Conservation (phyloP, 257 asterid genomes). For the Echium plantagineum region DNA sequence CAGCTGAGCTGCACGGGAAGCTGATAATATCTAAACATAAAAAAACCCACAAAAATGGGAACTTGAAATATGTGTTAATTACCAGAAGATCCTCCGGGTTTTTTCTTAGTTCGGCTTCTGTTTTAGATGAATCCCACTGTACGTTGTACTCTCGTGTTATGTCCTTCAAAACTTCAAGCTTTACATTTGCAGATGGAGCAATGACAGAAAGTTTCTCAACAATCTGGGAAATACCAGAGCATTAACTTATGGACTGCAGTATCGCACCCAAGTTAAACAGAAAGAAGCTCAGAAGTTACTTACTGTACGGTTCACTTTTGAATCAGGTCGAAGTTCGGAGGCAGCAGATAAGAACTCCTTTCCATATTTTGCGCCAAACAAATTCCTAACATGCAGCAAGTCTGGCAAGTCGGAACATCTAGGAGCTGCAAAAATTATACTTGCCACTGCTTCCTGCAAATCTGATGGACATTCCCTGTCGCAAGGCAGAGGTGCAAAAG, state of each 20-base stretch:
- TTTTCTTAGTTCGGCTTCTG: constrained; percentile 62
- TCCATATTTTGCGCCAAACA: constrained; percentile 77
- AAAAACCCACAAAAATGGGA: background rate
- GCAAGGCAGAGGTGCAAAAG: constrained; percentile 11
- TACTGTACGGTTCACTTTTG: constrained; percentile 94
- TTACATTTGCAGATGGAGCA: constrained; percentile 58
- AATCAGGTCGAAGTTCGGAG: constrained; percentile 87
- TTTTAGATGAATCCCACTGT: constrained; percentile 65
- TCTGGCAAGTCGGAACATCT: constrained; percentile 95
- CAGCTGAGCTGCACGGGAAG: background rate
- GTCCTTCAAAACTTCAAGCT: constrained; percentile 62
- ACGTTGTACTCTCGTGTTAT: constrained; percentile 52
- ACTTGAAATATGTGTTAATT: constrained; percentile 11
- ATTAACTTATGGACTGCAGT: background rate
- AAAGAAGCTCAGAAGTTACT: constrained; percentile 15
- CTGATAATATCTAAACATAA: background rate
- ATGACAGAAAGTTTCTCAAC: constrained; percentile 74
- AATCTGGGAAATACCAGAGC: constrained; percentile 38
- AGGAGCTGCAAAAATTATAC: constrained; percentile 89
- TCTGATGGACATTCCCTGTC: constrained; percentile 86
- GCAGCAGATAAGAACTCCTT: constrained; percentile 91
- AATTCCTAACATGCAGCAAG: constrained; percentile 59
- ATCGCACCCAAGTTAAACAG: background rate
- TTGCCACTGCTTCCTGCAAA: constrained; percentile 80
- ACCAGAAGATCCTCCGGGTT: constrained; percentile 95